phyloP scores from a whole-genome alignment of 1,139 yeast genomes.

The Taphrina confusa region DNA sequence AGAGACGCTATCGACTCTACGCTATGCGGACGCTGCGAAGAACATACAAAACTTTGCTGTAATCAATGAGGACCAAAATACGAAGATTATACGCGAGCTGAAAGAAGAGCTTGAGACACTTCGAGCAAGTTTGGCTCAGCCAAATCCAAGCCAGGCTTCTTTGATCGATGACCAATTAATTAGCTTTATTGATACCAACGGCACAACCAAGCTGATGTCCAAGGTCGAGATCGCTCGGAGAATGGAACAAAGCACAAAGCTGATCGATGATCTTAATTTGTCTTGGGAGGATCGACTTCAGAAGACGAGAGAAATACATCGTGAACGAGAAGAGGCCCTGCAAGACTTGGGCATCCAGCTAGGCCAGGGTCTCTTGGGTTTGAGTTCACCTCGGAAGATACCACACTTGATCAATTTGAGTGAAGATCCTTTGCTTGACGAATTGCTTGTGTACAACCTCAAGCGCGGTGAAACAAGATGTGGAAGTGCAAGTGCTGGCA shows the following conservation, averaged over 20 bases:
- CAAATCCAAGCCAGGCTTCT: background rate
- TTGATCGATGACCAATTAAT: conserved; percentile 28
- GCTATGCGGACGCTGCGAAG: conserved; percentile 76
- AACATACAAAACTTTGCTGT: conserved; percentile 53
- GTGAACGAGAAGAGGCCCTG: conserved; percentile 43
- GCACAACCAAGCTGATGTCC: conserved; percentile 34
- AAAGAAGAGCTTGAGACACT: conserved; percentile 43
- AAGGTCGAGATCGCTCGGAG: conserved; percentile 42
- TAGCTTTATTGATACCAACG: conserved; percentile 38
- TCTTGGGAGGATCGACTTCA: conserved; percentile 45
- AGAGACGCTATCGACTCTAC: conserved; percentile 69
- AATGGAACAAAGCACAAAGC: conserved; percentile 42
- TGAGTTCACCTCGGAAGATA: conserved; percentile 43
- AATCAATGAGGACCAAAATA: conserved; percentile 43
- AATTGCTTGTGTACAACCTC: conserved; percentile 44
- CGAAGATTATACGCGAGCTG: conserved; percentile 44
- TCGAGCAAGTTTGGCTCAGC: conserved; percentile 35
- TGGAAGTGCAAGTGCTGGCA: conserved; percentile 40
- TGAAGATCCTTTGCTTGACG: conserved; percentile 44
- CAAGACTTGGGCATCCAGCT: conserved; percentile 44
- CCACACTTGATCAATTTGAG: conserved; percentile 45
- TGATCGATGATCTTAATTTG: conserved; percentile 42
- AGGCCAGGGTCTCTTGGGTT: conserved; percentile 42
- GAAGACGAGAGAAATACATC: conserved; percentile 42
- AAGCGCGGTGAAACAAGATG: conserved; percentile 43